These are phyloP conservation scores for Purshia tridentata DNA, from an alignment of 306 rosid species.

Conservation along the genomic window DNA sequence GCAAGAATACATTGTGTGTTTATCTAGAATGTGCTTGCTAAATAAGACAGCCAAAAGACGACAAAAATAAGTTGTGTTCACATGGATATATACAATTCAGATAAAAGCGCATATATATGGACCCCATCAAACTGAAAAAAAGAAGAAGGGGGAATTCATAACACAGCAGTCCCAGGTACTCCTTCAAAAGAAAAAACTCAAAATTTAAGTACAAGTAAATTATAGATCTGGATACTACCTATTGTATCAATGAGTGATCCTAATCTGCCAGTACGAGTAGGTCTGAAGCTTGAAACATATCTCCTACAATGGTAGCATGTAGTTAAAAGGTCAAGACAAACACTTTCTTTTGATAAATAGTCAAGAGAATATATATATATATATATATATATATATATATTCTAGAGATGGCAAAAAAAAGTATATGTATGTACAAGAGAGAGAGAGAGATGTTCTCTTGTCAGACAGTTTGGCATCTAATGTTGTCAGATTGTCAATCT, in stretches of 20 bases:
- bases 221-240: conserved; percentile 47
- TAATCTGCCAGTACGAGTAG: conserved; percentile 59
- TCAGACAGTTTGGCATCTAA: background rate
- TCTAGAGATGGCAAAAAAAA: no score
- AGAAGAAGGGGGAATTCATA: background rate
- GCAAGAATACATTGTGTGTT: no score
- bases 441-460: background rate
- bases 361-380: background rate
- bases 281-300: conserved; percentile 74
- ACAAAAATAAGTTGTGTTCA: background rate
- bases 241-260: conserved; percentile 59
- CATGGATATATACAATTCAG: background rate
- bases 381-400: background rate
- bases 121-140: background rate
- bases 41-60: background rate
- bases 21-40: background rate
- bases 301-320: conserved; percentile 59
- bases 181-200: background rate
- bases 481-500: background rate
- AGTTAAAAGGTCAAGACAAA: conserved; percentile 16
- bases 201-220: conserved; percentile 16
- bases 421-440: background rate
- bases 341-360: background rate
- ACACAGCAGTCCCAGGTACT: background rate
- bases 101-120: background rate